Evolutionary conservation across 345 rosid species (phyloP), one percentile per base, ranked within the genome.

Genomic region (Rhodamnia rubescens): DNA sequence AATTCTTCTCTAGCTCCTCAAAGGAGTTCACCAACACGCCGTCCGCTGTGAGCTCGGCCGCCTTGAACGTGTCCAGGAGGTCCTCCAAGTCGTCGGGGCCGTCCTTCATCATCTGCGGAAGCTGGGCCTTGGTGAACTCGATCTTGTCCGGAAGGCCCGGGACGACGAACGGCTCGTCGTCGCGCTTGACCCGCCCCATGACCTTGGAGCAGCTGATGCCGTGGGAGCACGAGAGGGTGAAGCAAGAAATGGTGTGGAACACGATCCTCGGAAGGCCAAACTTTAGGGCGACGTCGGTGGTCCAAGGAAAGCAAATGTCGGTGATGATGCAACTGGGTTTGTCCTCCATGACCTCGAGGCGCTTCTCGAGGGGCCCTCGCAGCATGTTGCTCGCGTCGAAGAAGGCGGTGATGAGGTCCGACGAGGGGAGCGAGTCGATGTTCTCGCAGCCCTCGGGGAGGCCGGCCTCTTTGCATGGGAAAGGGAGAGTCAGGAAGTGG

Each of bases 11-110:
- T 12, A 91, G 49, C 78, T 90, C 90, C 47, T 87, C 87, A 26
- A 90, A 90, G 59, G 89, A 86, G 80, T 92, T 90, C 47, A 87
- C 89, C 27, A 92, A 57, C 20, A 87, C 88, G 10, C 92, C 92
- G n/a, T 83, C 84, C 3, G 93, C 91, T 16, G 88, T 52, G 5
- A 83, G 52, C 85, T 89, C 93, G 20, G 93, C 90, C 51, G 44
- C 87, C 47, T 87, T 89, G 86, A 89, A 74, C 56, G 42, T 47
- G 27, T 55, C 42, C 52, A 89, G 29, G n/a, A 50, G 83, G 51
- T 82, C 53, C 49, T 81, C 29, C 82, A 47, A 11, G 32, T 81
- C 61, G 24, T 58, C 85, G 32, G 75, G 80, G n/a, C 29, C 49
- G 21, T 14, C 18, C 12, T 24, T 64, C 83, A 26, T 36, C 47